Evolutionary conservation across 2,329 filamentous ascomycete genomes (phyloP).

Genomic region (Mycosphaerella sp.): DNA sequence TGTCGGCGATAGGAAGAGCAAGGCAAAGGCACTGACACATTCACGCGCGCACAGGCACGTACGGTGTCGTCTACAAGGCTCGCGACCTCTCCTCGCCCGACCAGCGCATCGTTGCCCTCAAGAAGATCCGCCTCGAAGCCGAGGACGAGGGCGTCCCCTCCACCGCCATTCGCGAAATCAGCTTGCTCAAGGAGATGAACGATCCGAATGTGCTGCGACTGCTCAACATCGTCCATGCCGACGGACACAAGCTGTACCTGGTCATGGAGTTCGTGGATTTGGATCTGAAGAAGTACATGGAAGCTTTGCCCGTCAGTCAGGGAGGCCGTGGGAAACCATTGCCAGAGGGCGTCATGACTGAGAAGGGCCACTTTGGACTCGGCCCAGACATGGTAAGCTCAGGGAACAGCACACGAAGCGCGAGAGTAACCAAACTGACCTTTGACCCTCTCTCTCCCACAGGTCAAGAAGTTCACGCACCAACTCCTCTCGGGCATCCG

Average conservation of each 20-base stretch:
- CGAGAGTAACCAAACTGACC: background rate
- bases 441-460: background rate
- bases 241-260: constrained; percentile 90
- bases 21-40: background rate
- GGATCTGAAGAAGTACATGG: constrained; percentile 95
- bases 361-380: constrained; percentile 61
- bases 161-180: constrained; percentile 91
- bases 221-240: constrained; percentile 87
- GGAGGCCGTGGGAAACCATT: constrained; percentile 80
- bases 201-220: constrained; percentile 85
- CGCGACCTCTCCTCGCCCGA: constrained; percentile 74
- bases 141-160: constrained; percentile 92
- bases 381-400: constrained; percentile 59
- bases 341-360: constrained; percentile 62
- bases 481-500: constrained; percentile 77
- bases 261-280: constrained; percentile 89
- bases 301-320: constrained; percentile 74
- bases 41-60: constrained; percentile 60
- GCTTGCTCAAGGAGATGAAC: constrained; percentile 88
- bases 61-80: constrained; percentile 93
- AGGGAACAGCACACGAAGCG: background rate
- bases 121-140: constrained; percentile 92
- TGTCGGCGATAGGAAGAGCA: background rate
- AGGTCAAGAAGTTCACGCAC: constrained; percentile 81
- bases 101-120: constrained; percentile 77